Evolutionary conservation across 2,329 filamentous ascomycete species (phyloP).

Genomic region (Clarireedia homoeocarpa): DNA sequence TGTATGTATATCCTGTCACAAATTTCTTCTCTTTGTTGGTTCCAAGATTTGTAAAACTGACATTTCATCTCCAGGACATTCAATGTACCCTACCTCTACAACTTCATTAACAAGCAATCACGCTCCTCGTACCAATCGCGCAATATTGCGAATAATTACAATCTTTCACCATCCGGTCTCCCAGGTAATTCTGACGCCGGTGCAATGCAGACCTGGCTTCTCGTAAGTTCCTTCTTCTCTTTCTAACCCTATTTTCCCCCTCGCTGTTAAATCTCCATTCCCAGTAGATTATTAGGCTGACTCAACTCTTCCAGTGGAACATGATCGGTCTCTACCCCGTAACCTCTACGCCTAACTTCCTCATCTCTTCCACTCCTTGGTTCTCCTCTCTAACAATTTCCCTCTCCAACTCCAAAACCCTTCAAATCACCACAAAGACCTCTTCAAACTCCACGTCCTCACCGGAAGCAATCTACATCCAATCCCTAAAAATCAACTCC

Average conservation of each 20-base stretch:
- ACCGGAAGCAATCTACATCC: conserved; percentile 46
- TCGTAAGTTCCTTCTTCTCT: conserved; percentile 24
- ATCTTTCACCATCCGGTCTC: conserved; percentile 26
- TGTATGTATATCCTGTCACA: conserved; percentile 1
- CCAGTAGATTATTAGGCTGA: background rate
- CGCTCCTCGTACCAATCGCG: conserved; percentile 12
- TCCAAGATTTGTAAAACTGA: background rate
- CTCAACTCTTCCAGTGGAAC: background rate
- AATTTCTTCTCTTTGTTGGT: background rate
- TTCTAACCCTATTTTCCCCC: background rate
- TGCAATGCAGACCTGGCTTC: conserved; percentile 62
- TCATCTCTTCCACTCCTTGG: conserved; percentile 57
- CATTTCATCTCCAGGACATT: conserved; percentile 33
- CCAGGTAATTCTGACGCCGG: conserved; percentile 52
- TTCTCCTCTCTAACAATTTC: conserved; percentile 49
- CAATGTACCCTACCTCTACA: conserved; percentile 55
- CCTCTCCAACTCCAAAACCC: conserved; percentile 33
- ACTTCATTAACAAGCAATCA: conserved; percentile 37
- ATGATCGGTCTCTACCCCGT: conserved; percentile 62
- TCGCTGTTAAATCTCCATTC: background rate
- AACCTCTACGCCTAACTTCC: conserved; percentile 59
- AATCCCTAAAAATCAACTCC: conserved; percentile 58
- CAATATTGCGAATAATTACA: conserved; percentile 7
- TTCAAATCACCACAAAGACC: conserved; percentile 34
- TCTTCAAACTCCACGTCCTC: background rate